These are phyloP conservation scores for Cyclocybe cylindracea DNA, from an alignment of 768 basidiomycete species.

Conservation along the genomic window DNA sequence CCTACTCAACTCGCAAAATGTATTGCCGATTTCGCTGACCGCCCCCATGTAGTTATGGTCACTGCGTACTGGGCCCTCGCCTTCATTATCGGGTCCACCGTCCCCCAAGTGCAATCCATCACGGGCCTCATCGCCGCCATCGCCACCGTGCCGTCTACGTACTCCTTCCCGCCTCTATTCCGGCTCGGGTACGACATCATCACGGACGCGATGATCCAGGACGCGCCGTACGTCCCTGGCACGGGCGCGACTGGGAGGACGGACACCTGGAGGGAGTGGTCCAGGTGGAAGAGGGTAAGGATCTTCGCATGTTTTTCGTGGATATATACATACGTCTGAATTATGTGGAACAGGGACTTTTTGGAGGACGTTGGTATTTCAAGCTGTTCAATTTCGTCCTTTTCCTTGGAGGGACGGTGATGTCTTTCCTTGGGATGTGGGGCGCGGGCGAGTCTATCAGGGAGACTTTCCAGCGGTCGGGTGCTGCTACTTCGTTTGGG, in stretches of 20 bases:
- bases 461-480: slow-evolving; percentile 33
- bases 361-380: slow-evolving; percentile 41
- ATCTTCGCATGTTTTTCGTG: background rate
- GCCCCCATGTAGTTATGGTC: slow-evolving; percentile 27
- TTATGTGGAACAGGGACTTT: slow-evolving; percentile 32
- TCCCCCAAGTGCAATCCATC: slow-evolving; percentile 60
- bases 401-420: slow-evolving; percentile 44
- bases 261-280: slow-evolving; percentile 41
- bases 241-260: slow-evolving; percentile 27
- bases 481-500: slow-evolving; percentile 53
- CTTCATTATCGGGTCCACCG: slow-evolving; percentile 53
- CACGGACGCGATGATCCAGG: slow-evolving; percentile 39
- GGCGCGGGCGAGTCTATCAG: slow-evolving; percentile 49
- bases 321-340: too few species aligned
- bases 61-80: slow-evolving; percentile 42
- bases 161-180: slow-evolving; percentile 53
- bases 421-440: slow-evolving; percentile 53
- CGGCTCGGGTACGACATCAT: slow-evolving; percentile 38
- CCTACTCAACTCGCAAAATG: background rate
- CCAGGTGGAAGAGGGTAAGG: slow-evolving; percentile 41
- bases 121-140: slow-evolving; percentile 56
- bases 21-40: too few species aligned
- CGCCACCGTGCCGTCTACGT: slow-evolving; percentile 63
- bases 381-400: slow-evolving; percentile 54
- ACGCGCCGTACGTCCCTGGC: slow-evolving; percentile 30